phyloP scores from a whole-genome alignment of 176 grass and related monocot species.

The Carex cristatella region DNA sequence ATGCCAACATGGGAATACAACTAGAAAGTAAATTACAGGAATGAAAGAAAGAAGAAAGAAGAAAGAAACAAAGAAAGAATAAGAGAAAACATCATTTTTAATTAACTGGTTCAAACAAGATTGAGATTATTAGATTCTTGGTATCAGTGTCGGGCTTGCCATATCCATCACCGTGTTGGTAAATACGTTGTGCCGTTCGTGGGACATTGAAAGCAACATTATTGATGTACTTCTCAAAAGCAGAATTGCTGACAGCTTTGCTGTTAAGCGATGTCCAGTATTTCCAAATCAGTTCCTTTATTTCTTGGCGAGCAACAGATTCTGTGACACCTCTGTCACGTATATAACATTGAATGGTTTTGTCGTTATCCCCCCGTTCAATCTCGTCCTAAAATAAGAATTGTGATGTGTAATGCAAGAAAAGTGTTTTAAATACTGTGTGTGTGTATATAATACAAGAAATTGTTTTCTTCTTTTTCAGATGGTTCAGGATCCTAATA shows the following conservation, averaged over 20 bases:
- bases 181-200: conserved; percentile 8
- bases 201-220: not conserved
- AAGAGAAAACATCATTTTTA: not conserved
- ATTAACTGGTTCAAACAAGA: conserved; percentile 15
- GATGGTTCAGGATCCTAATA: not conserved
- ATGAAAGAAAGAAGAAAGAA: not conserved
- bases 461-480: not conserved
- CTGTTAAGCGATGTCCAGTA: conserved; percentile 19
- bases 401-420: not conserved
- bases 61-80: not conserved
- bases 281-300: conserved; percentile 14
- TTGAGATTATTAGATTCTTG: not conserved
- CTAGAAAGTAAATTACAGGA: not conserved
- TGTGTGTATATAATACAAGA: too few relatives aligned
- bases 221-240: conserved; percentile 6
- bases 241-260: not conserved
- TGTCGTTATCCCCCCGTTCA: conserved; percentile 13
- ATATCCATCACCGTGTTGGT: conserved; percentile 27
- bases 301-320: conserved; percentile 5
- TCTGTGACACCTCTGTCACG: not conserved
- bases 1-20: too few relatives aligned
- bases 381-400: conserved; percentile 4
- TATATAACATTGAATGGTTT: conserved; percentile 28
- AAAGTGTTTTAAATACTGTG: not conserved
- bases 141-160: not conserved